Conservation (phyloP, 1,284 basidiomycete species). For the Rhodotorula sp. region DNA sequence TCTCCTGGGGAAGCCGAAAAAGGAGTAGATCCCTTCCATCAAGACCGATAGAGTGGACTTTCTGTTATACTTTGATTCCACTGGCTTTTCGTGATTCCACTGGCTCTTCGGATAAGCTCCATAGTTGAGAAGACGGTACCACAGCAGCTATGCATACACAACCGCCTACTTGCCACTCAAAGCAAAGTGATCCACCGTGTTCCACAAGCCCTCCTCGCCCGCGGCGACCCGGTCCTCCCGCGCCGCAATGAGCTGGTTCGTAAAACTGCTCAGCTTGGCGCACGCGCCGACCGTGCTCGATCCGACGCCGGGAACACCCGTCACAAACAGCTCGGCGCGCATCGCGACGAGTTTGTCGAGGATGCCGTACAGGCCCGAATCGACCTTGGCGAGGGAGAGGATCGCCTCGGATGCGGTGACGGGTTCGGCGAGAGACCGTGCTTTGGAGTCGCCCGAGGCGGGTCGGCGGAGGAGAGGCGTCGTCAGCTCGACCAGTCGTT, state of each 20-base stretch:
- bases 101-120: too few species aligned
- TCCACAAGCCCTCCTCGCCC: conserved; percentile 29
- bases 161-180: conserved; percentile 10
- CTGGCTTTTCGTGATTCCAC: too few species aligned
- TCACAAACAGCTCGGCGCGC: conserved; percentile 43
- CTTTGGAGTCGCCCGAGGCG: neutral
- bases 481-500: conserved; percentile 5
- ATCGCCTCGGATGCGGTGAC: neutral
- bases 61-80: too few species aligned
- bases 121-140: too few species aligned
- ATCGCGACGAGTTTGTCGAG: conserved; percentile 45
- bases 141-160: neutral
- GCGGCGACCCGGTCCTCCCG: conserved; percentile 12
- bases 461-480: neutral
- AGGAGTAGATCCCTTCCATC: too few species aligned
- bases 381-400: conserved; percentile 33
- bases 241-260: conserved; percentile 42
- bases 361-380: conserved; percentile 45
- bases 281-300: conserved; percentile 35
- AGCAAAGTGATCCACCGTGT: conserved; percentile 31
- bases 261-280: conserved; percentile 45
- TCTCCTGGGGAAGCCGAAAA: too few species aligned
- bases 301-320: conserved; percentile 34
- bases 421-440: neutral
- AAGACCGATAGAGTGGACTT: too few species aligned